phyloP scores from a whole-genome alignment of 306 rosid species.

The Chamaecrista fasciculata region DNA sequence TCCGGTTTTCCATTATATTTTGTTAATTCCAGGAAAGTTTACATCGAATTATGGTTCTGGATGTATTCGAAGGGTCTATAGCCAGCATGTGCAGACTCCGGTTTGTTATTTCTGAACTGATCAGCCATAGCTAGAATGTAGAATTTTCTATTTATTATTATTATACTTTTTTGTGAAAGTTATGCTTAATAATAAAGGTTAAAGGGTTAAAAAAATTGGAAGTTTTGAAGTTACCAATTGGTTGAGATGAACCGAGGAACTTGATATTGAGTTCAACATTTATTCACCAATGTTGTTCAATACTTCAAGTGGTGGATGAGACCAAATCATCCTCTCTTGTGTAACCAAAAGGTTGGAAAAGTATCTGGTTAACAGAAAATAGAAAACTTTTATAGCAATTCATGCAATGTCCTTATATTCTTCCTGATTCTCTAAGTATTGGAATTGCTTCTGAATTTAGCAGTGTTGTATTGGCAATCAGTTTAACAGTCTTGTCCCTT shows the following conservation, averaged over 20 bases:
- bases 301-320: neutral
- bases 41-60: constrained; percentile 19
- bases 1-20: constrained; percentile 20
- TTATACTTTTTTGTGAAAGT: neutral
- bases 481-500: neutral
- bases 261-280: neutral
- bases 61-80: constrained; percentile 13
- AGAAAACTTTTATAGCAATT: neutral
- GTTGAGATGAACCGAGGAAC: neutral
- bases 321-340: neutral
- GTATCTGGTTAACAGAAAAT: constrained; percentile 1
- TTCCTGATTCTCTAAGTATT: neutral
- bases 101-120: constrained; percentile 23
- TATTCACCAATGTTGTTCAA: neutral
- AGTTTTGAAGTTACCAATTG: neutral
- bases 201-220: neutral
- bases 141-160: neutral
- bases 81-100: constrained; percentile 20
- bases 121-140: neutral
- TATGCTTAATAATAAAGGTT: neutral
- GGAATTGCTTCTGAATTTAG: constrained; percentile 9
- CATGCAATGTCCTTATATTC: neutral
- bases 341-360: neutral
- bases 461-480: neutral
- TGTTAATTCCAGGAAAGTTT: constrained; percentile 35